A percentile compares a stretch with the other conserved stretches of the same genome.
phyloP scores from a whole-genome alignment of 2,329 filamentous ascomycete genomes.

The Diaporthe citriasiana region DNA sequence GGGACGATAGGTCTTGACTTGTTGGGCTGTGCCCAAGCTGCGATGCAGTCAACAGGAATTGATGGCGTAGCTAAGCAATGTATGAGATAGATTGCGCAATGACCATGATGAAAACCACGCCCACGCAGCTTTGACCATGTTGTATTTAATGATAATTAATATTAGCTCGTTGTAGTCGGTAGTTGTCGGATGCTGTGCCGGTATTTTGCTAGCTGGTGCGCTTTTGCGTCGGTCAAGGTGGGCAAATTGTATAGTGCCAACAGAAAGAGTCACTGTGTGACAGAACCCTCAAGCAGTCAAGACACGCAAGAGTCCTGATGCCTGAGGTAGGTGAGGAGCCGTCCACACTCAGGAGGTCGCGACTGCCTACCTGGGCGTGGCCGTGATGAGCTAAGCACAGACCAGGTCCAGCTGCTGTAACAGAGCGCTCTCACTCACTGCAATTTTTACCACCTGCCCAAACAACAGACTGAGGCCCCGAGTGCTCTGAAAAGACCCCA shows the following conservation, averaged over 20 bases:
- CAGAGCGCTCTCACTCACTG: background rate
- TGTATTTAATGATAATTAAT: background rate
- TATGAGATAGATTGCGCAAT: background rate
- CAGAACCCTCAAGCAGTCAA: background rate
- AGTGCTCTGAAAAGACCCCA: background rate
- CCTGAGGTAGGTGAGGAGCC: background rate
- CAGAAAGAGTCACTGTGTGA: background rate
- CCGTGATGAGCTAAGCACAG: constrained; percentile 32
- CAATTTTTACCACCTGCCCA: constrained; percentile 1
- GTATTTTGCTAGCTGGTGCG: background rate
- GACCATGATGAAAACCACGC: background rate
- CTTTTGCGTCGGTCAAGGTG: too few species aligned
- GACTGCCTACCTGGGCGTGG: background rate
- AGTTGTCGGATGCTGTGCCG: background rate
- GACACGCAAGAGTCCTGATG: background rate
- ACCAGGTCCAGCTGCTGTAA: constrained; percentile 1
- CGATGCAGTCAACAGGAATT: too few species aligned
- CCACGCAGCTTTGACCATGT: background rate
- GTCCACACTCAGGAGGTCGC: background rate
- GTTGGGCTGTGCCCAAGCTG: background rate
- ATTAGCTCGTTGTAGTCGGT: background rate
- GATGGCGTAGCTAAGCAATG: background rate
- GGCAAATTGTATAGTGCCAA: background rate
- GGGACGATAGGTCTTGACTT: background rate
- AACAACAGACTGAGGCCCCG: background rate